A percentile compares a stretch with the other conserved stretches of the same genome.
Conservation (phyloP, 108 stramenopile genomes). For the Skeletonema costatum region DNA sequence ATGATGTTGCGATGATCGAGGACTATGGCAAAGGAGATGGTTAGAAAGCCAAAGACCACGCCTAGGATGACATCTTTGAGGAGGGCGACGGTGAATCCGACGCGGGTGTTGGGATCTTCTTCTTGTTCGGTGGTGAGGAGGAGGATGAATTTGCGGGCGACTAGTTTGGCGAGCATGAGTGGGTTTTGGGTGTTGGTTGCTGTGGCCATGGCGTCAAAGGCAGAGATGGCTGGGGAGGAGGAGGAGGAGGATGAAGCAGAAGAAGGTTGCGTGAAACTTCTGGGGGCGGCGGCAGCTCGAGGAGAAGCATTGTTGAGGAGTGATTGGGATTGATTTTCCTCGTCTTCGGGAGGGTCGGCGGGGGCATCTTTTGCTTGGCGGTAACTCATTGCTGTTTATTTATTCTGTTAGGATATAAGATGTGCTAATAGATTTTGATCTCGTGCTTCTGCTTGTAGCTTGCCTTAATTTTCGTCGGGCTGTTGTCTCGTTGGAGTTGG, state of each 20-base stretch:
- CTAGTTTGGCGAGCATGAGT: slow-evolving; percentile 15
- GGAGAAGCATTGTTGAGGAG: neutral
- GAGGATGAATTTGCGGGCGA: slow-evolving; percentile 7
- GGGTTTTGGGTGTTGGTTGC: slow-evolving; percentile 9
- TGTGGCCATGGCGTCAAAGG: neutral
- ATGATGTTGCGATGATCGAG: slow-evolving; percentile 37
- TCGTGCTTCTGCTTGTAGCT: too few relatives aligned
- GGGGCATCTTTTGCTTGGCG: neutral
- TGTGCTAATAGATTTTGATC: too few relatives aligned
- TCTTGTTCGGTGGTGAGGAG: neutral
- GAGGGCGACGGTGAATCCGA: slow-evolving; percentile 1
- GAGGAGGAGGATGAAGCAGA: neutral
- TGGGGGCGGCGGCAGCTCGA: neutral
- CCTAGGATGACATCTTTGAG: slow-evolving; percentile 36
- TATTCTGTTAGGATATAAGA: neutral
- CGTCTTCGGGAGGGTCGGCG: neutral
- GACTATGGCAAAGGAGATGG: slow-evolving; percentile 24
- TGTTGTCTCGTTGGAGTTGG: too few relatives aligned
- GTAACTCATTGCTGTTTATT: neutral
- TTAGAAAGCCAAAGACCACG: slow-evolving; percentile 13
- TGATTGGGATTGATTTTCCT: neutral
- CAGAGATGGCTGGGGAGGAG: neutral
- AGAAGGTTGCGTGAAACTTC: neutral
- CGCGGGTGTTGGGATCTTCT: neutral
- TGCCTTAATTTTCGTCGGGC: too few relatives aligned